phyloP scores from a whole-genome alignment of 2,329 filamentous ascomycete genomes.

The Colletotrichum trifolii region DNA sequence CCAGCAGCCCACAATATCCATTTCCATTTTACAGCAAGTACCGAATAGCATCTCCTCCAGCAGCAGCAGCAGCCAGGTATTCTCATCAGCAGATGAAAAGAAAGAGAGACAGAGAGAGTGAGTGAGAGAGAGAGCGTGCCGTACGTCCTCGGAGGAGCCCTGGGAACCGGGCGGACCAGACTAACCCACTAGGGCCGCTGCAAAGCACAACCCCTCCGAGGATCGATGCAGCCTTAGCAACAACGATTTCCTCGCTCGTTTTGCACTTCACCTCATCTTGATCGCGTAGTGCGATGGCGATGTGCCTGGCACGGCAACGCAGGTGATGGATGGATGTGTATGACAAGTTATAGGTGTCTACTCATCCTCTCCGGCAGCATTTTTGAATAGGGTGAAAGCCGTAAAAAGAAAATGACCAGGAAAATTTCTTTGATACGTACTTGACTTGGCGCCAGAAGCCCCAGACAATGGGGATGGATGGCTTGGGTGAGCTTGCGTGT shows the following conservation, averaged over 20 bases:
- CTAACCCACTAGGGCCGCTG: conserved; percentile 34
- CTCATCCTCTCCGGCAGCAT: conserved; percentile 18
- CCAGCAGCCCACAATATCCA: conserved; percentile 14
- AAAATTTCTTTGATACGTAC: conserved; percentile 27
- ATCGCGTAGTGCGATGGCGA: neutral
- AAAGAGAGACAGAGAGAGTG: neutral
- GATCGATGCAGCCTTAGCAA: conserved; percentile 29
- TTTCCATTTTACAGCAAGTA: no score
- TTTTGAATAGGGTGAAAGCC: conserved; percentile 5
- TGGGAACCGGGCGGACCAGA: conserved; percentile 21
- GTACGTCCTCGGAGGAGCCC: neutral
- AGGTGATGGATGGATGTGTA: conserved; percentile 10
- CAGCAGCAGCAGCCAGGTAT: conserved; percentile 2
- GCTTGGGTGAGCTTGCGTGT: conserved; percentile 24
- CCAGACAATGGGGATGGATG: conserved; percentile 5
- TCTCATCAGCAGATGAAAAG: neutral
- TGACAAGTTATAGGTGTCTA: neutral
- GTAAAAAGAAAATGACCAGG: conserved; percentile 3
- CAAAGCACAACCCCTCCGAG: conserved; percentile 31
- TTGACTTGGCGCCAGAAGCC: conserved; percentile 27
- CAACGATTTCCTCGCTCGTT: neutral
- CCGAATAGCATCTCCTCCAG: neutral
- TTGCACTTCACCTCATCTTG: conserved; percentile 7
- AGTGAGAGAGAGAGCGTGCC: no score
- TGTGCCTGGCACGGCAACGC: conserved; percentile 4